Percentiles rank a stretch among this genome's conserved stretches.
phyloP scores from a whole-genome alignment of 2,329 filamentous ascomycete species.

The Colletotrichum sp. region DNA sequence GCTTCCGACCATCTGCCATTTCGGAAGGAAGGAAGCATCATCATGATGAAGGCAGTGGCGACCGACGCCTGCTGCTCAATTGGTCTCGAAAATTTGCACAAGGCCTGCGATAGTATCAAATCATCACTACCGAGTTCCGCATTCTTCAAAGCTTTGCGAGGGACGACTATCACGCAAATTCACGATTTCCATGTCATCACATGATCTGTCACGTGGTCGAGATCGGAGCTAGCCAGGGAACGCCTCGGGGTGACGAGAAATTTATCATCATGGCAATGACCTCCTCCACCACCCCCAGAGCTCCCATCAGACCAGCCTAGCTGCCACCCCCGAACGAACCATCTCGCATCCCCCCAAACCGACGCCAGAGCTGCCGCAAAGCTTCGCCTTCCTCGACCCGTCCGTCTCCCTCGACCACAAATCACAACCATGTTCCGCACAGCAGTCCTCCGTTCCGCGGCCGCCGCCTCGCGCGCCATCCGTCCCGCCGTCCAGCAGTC shows the following conservation, averaged over 20 bases:
- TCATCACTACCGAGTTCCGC: rapidly evolving
- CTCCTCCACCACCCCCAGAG: slow-evolving; percentile 11
- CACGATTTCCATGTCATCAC: background rate
- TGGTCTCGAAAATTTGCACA: background rate
- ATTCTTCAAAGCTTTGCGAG: background rate
- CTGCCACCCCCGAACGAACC: background rate
- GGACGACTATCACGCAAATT: background rate
- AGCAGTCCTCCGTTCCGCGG: slow-evolving; percentile 80
- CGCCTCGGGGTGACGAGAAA: slow-evolving; percentile 23
- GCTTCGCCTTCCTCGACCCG: background rate
- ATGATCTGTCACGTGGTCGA: slow-evolving; percentile 13
- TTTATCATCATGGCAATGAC: slow-evolving; percentile 22
- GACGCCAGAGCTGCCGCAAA: background rate
- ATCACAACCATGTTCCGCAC: slow-evolving; percentile 82
- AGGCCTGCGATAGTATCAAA: rapidly evolving
- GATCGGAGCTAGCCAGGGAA: slow-evolving; percentile 11
- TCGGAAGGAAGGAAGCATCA: background rate
- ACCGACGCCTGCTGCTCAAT: background rate
- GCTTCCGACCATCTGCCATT: background rate
- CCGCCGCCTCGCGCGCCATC: slow-evolving; percentile 57
- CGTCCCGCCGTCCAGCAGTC: slow-evolving; percentile 62
- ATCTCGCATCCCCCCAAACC: background rate
- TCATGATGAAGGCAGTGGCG: slow-evolving; percentile 2
- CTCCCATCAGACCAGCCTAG: slow-evolving; percentile 6
- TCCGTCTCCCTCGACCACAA: slow-evolving; percentile 13